Evolutionary conservation across 371 early-diverging fungal genomes (phyloP).

Genomic region (Nosema muscidifuracis): DNA sequence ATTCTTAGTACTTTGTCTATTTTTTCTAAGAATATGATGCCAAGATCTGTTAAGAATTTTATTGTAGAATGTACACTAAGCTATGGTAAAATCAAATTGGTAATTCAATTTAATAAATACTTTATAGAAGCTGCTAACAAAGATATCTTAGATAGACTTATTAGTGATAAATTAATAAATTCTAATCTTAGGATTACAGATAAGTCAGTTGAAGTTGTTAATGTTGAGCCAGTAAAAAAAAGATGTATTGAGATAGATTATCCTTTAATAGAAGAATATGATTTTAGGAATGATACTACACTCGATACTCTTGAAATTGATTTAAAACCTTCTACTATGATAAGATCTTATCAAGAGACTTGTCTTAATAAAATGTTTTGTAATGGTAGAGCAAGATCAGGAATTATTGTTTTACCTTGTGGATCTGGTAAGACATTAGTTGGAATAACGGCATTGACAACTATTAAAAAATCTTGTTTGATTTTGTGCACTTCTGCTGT

Average conservation of each 20-base stretch:
- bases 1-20: conserved; percentile 83
- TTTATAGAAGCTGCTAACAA: conserved; percentile 77
- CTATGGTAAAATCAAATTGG: conserved; percentile 92
- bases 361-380: conserved; percentile 98
- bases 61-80: conserved; percentile 80
- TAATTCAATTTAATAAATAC: conserved; percentile 84
- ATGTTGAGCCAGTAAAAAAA: conserved; percentile 73
- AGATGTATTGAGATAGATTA: conserved; percentile 86
- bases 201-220: conserved; percentile 58
- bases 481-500: conserved; percentile 90
- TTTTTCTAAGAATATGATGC: conserved; percentile 76
- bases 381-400: conserved; percentile 85
- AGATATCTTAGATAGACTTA: conserved; percentile 72
- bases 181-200: conserved; percentile 60
- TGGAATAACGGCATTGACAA: conserved; percentile 95
- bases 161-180: conserved; percentile 72
- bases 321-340: conserved; percentile 82
- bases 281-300: conserved; percentile 78
- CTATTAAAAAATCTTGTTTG: conserved; percentile 86
- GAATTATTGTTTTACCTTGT: conserved; percentile 97
- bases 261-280: conserved; percentile 96
- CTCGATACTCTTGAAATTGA: conserved; percentile 82
- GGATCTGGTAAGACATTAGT: conserved; percentile 98
- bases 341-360: conserved; percentile 95
- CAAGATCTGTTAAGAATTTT: conserved; percentile 73